These are phyloP conservation scores for Saksenaea vasiformis DNA, from an alignment of 371 early-diverging fungal genomes.

Conservation along the genomic window DNA sequence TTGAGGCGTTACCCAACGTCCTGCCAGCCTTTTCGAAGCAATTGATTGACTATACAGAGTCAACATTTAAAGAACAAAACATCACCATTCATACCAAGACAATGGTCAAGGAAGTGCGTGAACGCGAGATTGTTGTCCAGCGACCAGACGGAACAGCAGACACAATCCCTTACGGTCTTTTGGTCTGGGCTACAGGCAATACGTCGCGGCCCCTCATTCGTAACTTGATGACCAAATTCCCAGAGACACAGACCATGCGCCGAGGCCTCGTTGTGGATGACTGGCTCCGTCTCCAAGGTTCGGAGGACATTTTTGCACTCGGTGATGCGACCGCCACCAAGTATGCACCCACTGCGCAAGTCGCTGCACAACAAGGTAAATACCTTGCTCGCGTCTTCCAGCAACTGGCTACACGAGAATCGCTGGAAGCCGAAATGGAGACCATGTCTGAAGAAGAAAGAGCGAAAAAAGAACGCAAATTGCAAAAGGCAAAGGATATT, in stretches of 20 bases:
- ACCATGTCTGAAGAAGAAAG: slow-evolving; percentile 34
- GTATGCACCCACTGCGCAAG: slow-evolving; percentile 92
- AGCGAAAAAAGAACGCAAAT: slow-evolving; percentile 40
- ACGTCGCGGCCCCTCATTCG: slow-evolving; percentile 81
- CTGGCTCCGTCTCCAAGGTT: slow-evolving; percentile 76
- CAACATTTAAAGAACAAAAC: slow-evolving; percentile 83
- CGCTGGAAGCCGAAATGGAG: slow-evolving; percentile 35
- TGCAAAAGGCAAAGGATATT: slow-evolving; percentile 42
- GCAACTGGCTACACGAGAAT: slow-evolving; percentile 51
- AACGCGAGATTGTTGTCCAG: slow-evolving; percentile 79
- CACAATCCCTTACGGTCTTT: slow-evolving; percentile 82
- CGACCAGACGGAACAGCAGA: slow-evolving; percentile 67
- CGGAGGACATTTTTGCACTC: slow-evolving; percentile 76
- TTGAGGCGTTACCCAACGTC: slow-evolving; percentile 88
- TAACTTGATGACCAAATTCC: slow-evolving; percentile 72
- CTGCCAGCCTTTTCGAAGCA: slow-evolving; percentile 88
- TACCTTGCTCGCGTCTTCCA: slow-evolving; percentile 80
- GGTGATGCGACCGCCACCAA: slow-evolving; percentile 90
- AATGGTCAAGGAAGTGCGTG: slow-evolving; percentile 85
- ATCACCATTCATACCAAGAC: slow-evolving; percentile 87
- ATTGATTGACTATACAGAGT: slow-evolving; percentile 89
- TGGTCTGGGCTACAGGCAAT: slow-evolving; percentile 96
- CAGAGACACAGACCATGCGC: slow-evolving; percentile 71
- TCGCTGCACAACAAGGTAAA: slow-evolving; percentile 88
- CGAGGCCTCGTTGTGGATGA: slow-evolving; percentile 89